Percentiles rank a stretch among this genome's conserved stretches.
phyloP scores from a whole-genome alignment of 2,329 filamentous ascomycete species.

The Coccinonectria pachysandricola region DNA sequence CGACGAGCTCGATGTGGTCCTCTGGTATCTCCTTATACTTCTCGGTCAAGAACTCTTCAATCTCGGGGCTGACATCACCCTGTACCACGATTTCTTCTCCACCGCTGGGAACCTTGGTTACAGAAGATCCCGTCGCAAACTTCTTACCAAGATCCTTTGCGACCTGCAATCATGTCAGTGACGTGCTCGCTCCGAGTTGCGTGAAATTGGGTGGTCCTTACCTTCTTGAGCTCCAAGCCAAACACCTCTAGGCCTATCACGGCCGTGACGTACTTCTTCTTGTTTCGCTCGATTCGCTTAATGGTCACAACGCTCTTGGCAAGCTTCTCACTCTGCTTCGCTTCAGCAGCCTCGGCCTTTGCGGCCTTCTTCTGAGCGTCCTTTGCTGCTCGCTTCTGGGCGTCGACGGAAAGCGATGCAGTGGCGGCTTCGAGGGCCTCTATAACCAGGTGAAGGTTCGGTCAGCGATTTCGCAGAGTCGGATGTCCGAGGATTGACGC shows the following conservation, averaged over 20 bases:
- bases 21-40: constrained; percentile 85
- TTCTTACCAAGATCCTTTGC: constrained; percentile 98
- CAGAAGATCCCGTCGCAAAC: constrained; percentile 87
- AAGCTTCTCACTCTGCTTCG: constrained; percentile 72
- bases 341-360: constrained; percentile 80
- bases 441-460: constrained; percentile 25
- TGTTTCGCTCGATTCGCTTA: constrained; percentile 96
- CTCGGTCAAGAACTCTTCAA: constrained; percentile 82
- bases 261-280: constrained; percentile 92
- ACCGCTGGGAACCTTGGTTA: constrained; percentile 77
- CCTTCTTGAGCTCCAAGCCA: constrained; percentile 86
- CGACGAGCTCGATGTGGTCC: constrained; percentile 88
- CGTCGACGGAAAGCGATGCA: constrained; percentile 76
- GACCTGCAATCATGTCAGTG: constrained; percentile 32
- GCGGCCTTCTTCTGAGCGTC: constrained; percentile 95
- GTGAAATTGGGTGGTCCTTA: no score
- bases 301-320: constrained; percentile 77
- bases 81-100: constrained; percentile 97
- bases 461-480: constrained; percentile 1
- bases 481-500: constrained; percentile 16
- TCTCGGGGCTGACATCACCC: constrained; percentile 90
- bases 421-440: constrained; percentile 78
- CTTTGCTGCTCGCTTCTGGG: constrained; percentile 89
- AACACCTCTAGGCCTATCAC: constrained; percentile 87
- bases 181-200: no score